Percentiles rank a stretch among this genome's conserved stretches.
Conservation (phyloP, 495 filamentous ascomycete genomes). For the Aspergillus bridgeri region DNA sequence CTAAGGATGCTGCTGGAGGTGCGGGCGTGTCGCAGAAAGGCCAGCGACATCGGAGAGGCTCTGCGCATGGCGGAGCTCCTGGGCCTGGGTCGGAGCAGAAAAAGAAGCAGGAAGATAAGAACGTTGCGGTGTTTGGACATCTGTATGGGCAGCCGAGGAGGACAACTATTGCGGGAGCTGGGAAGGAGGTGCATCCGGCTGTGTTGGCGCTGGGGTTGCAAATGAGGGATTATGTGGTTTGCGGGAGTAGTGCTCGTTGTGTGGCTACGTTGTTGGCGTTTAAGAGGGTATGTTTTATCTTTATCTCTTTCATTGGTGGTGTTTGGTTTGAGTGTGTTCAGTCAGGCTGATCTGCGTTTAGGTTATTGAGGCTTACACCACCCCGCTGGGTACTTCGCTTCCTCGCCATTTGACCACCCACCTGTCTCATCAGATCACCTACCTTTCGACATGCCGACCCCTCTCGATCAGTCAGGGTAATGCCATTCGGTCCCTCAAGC, state of each 20-base stretch:
- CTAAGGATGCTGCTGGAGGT: slow-evolving; percentile 23
- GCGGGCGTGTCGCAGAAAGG: slow-evolving; percentile 28
- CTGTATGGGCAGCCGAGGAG: slow-evolving; percentile 70
- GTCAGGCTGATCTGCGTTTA: slow-evolving; percentile 30
- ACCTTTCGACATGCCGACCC: slow-evolving; percentile 85
- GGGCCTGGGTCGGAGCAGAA: slow-evolving; percentile 27
- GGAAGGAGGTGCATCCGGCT: slow-evolving; percentile 87
- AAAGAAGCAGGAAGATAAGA: slow-evolving; percentile 63
- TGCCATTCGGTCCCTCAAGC: slow-evolving; percentile 89
- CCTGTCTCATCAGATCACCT: slow-evolving; percentile 91
- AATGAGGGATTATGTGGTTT: slow-evolving; percentile 83
- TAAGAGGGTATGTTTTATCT: slow-evolving; percentile 63
- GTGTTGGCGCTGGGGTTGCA: slow-evolving; percentile 83
- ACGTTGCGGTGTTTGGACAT: slow-evolving; percentile 78
- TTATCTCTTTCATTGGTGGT: background rate
- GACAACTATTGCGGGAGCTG: slow-evolving; percentile 68
- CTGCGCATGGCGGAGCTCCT: slow-evolving; percentile 41
- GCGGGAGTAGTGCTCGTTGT: slow-evolving; percentile 85
- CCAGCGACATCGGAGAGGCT: slow-evolving; percentile 35
- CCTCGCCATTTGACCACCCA: slow-evolving; percentile 90
- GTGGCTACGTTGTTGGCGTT: slow-evolving; percentile 86
- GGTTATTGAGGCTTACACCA: slow-evolving; percentile 90
- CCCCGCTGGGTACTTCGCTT: slow-evolving; percentile 75
- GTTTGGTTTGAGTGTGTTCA: background rate
- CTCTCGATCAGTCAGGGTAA: slow-evolving; percentile 94